A percentile compares a stretch with the other conserved stretches of the same genome.
phyloP scores from a whole-genome alignment of 108 stramenopile genomes.

The Chaetoceros tenuissimus region DNA sequence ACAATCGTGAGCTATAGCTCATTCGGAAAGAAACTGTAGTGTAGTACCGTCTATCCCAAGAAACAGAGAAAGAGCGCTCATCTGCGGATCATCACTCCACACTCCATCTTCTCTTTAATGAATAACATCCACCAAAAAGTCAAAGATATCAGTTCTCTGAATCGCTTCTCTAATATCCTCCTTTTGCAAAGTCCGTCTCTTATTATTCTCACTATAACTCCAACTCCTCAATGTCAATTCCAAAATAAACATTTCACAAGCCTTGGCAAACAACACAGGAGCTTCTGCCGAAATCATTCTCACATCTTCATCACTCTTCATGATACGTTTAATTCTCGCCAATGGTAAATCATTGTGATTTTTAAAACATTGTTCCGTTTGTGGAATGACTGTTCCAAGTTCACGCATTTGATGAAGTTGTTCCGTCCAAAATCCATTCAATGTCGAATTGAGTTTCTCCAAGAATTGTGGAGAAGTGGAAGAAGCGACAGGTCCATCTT shows the following conservation, averaged over 20 bases:
- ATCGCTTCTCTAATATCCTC: conserved; percentile 84
- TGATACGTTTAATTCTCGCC: conserved; percentile 98
- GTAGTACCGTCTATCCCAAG: too few relatives aligned
- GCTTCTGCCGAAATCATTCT: conserved; percentile 97
- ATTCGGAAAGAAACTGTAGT: too few relatives aligned
- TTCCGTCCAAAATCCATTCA: conserved; percentile 65
- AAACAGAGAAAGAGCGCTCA: too few relatives aligned
- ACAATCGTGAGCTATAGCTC: too few relatives aligned
- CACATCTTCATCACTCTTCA: conserved; percentile 97
- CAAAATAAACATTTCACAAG: conserved; percentile 96
- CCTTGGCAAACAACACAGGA: conserved; percentile 97
- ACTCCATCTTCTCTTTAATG: conserved; percentile 30
- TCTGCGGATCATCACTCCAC: too few relatives aligned
- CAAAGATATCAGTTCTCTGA: conserved; percentile 78
- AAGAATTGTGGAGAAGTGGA: conserved; percentile 56
- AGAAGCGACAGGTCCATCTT: conserved; percentile 35
- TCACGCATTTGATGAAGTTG: conserved; percentile 42
- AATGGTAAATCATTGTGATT: conserved; percentile 89
- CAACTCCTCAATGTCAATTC: conserved; percentile 92
- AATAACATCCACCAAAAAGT: conserved; percentile 85
- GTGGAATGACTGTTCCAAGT: conserved; percentile 22
- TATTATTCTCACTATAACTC: conserved; percentile 72
- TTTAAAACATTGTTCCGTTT: conserved; percentile 85
- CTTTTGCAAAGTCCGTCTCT: conserved; percentile 79
- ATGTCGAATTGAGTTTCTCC: conserved; percentile 40